phyloP scores from a whole-genome alignment of 345 rosid species.

The Corymbia maculata region DNA sequence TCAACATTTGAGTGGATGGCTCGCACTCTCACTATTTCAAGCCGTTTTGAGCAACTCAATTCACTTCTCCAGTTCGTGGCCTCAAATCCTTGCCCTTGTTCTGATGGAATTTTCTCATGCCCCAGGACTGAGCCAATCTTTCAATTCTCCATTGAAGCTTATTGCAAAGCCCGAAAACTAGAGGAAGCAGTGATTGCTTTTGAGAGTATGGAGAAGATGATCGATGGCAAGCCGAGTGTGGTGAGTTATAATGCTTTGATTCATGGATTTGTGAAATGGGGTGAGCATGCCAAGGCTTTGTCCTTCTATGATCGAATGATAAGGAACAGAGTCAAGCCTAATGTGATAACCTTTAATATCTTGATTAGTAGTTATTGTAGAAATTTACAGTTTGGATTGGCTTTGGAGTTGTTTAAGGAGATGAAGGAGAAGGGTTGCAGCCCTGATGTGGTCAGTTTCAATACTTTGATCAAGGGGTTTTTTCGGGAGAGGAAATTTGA shows the following conservation, averaged over 20 bases:
- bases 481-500: conserved; percentile 48
- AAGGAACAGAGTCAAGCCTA: conserved; percentile 57
- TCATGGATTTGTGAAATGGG: conserved; percentile 56
- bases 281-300: conserved; percentile 36
- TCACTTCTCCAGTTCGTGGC: conserved; percentile 51
- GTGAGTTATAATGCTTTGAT: conserved; percentile 54
- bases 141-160: conserved; percentile 37
- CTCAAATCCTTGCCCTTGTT: conserved; percentile 69
- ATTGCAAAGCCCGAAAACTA: conserved; percentile 50
- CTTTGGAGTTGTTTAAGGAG: conserved; percentile 61
- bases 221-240: conserved; percentile 58
- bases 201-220: conserved; percentile 52
- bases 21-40: conserved; percentile 50
- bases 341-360: conserved; percentile 63
- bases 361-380: conserved; percentile 64
- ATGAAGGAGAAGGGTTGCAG: conserved; percentile 65
- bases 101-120: conserved; percentile 86
- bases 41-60: conserved; percentile 44
- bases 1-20: conserved; percentile 74
- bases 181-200: conserved; percentile 46
- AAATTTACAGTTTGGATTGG: conserved; percentile 36
- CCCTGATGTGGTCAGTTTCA: conserved; percentile 79
- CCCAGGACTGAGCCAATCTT: conserved; percentile 57
- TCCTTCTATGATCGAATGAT: conserved; percentile 50
- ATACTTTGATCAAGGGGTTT: conserved; percentile 68